Base-by-base conservation (phyloP, 352 stramenopile species). In the Pythium rishiriense region DNA sequence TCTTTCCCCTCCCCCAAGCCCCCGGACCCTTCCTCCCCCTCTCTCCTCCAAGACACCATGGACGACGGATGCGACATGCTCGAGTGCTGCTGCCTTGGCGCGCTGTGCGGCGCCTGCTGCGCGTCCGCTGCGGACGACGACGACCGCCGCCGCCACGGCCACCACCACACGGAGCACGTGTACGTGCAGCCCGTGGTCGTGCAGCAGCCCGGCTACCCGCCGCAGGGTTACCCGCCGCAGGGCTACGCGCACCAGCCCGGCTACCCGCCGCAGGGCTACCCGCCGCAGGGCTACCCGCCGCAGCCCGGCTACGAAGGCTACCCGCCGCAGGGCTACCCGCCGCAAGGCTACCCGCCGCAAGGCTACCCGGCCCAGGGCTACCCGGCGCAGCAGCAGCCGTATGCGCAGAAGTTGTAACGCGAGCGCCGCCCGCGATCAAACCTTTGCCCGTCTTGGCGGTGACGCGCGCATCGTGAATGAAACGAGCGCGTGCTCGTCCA, bases 171-270 rank as follows among this genome's bases (percentile, higher is more conserved):
- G 39, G 69, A 85, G 51, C 70, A 81, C 28, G 76, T 85, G 63
- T 90, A 90, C 72, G 85, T 93, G 43, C 85, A 93, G 70, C 82
- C 82, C 25, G 84, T 91, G 11, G 73, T 81, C 12, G 82, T 92
- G 46, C 62, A 73, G 49, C 39, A 75, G 48, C 39, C 66, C 39
- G 69, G 66, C n/a, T 85, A 88, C 65, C 66, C 68, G 26, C 71
- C 62, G 33, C 69, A 74, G 21, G 77, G 74, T 43, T 84, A 88
- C 58, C 78, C 69, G 11, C 52, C 67, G 25, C 62, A 68, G 39
- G 63, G 52, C 11, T 66, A 66, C 48, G 56, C 64, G 11, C 42
- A 41, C 28, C 26, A 62, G 42, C 43, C n/a, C n/a, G 55, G 55
- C 29, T 62, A 62, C 55, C 53, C 58, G 5, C 41, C 55, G 29